Conservation (phyloP, 2,329 filamentous ascomycete species). For the Chaetomiaceae sp. region DNA sequence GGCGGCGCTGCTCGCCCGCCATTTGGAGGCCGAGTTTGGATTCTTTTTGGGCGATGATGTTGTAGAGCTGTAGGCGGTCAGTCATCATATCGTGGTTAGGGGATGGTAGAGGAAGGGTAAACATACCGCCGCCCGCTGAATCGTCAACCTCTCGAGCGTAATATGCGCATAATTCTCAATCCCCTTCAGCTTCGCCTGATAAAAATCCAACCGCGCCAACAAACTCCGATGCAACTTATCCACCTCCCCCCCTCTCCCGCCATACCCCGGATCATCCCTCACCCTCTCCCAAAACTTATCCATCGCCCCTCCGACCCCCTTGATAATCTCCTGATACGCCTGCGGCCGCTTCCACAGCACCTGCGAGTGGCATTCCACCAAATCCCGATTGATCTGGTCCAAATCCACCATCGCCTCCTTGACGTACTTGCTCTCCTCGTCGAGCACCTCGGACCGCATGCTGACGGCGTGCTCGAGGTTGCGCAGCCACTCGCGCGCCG, state of each 20-base stretch:
- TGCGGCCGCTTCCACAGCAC: conserved; percentile 61
- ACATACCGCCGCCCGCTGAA: conserved; percentile 57
- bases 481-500: conserved; percentile 59
- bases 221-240: conserved; percentile 50
- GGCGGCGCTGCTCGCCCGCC: conserved; percentile 54
- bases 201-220: conserved; percentile 53
- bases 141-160: conserved; percentile 55
- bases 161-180: conserved; percentile 61
- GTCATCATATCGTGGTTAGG: not conserved
- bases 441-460: conserved; percentile 56
- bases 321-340: conserved; percentile 52
- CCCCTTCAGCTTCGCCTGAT: conserved; percentile 56
- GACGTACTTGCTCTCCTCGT: conserved; percentile 49
- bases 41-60: conserved; percentile 62
- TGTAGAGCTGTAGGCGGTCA: conserved; percentile 49
- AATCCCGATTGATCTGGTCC: conserved; percentile 56
- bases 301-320: conserved; percentile 47
- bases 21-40: conserved; percentile 61
- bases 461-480: conserved; percentile 58
- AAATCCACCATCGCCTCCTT: conserved; percentile 49
- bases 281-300: conserved; percentile 36
- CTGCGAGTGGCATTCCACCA: conserved; percentile 60
- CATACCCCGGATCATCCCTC: conserved; percentile 18
- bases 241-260: conserved; percentile 32
- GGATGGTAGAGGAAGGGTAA: not conserved